Percentiles rank a stretch among this genome's conserved stretches.
Evolutionary conservation across 768 basidiomycete genomes (phyloP).

Genomic region (Boletus vinaceobasis): DNA sequence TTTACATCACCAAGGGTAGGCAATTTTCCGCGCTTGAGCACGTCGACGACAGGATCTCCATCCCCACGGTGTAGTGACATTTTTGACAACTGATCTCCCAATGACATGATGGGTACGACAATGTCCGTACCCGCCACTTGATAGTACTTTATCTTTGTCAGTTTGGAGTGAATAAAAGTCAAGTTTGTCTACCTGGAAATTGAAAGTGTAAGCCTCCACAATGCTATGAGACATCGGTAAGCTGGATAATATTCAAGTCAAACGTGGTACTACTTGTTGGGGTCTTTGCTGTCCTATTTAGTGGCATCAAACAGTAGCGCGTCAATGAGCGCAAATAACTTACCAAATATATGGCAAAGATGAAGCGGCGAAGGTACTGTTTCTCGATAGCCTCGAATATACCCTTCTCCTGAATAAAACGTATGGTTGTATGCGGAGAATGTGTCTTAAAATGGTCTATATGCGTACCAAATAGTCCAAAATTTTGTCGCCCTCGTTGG

Average conservation of each 20-base stretch:
- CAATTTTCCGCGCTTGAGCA: slow-evolving; percentile 53
- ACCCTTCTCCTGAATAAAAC: slow-evolving; percentile 62
- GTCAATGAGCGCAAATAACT: slow-evolving; percentile 16
- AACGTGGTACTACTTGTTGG: slow-evolving; percentile 61
- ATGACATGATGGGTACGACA: slow-evolving; percentile 67
- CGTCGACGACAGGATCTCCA: slow-evolving; percentile 58
- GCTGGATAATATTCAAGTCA: slow-evolving; percentile 2
- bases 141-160: slow-evolving; percentile 53
- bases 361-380: slow-evolving; percentile 79
- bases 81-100: slow-evolving; percentile 57
- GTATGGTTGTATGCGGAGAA: slow-evolving; percentile 1
- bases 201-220: slow-evolving; percentile 85
- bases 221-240: slow-evolving; percentile 47
- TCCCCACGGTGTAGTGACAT: slow-evolving; percentile 41
- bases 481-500: slow-evolving; percentile 78
- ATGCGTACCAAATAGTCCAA: slow-evolving; percentile 71
- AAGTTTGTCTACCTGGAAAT: slow-evolving; percentile 56
- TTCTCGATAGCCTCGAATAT: slow-evolving; percentile 85
- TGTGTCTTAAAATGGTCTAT: slow-evolving; percentile 12
- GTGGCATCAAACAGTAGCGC: background rate
- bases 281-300: slow-evolving; percentile 74
- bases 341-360: slow-evolving; percentile 83
- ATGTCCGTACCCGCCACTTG: slow-evolving; percentile 56
- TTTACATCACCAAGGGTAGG: slow-evolving; percentile 83
- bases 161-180: background rate